These are phyloP conservation scores for Castanea sativa DNA, from an alignment of 306 rosid genomes.

Conservation along the genomic window DNA sequence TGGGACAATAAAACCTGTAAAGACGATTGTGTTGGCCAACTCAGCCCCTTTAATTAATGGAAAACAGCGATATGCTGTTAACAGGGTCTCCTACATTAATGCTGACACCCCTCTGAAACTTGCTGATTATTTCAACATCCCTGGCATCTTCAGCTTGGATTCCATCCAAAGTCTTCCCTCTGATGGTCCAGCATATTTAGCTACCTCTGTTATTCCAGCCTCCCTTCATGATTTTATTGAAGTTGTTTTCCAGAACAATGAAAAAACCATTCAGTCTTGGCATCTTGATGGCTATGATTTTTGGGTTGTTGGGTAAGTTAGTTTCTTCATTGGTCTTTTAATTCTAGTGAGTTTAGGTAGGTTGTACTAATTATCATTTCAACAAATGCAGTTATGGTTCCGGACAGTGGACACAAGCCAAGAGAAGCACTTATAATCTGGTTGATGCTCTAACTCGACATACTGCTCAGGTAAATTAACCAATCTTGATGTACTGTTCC, in stretches of 20 bases:
- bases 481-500: neutral
- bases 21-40: constrained; percentile 61
- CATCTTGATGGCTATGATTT: constrained; percentile 97
- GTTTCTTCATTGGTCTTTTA: constrained; percentile 1
- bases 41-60: constrained; percentile 80
- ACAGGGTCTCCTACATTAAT: constrained; percentile 65
- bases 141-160: constrained; percentile 58
- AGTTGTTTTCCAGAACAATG: constrained; percentile 83
- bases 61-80: constrained; percentile 76
- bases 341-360: neutral
- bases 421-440: constrained; percentile 64
- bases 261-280: constrained; percentile 73
- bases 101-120: constrained; percentile 94
- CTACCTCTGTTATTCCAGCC: constrained; percentile 57
- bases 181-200: constrained; percentile 45
- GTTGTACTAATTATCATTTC: constrained; percentile 22
- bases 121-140: constrained; percentile 92
- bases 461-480: constrained; percentile 72
- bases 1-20: constrained; percentile 64
- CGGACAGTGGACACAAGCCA: constrained; percentile 68
- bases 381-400: constrained; percentile 57
- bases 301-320: constrained; percentile 84
- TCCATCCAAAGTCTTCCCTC: constrained; percentile 65
- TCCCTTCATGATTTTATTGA: constrained; percentile 82
- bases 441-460: constrained; percentile 90